Percentiles rank a stretch among this genome's conserved stretches.
phyloP scores from a whole-genome alignment of 495 filamentous ascomycete species.

The Penicillium macrosclerotiorum region DNA sequence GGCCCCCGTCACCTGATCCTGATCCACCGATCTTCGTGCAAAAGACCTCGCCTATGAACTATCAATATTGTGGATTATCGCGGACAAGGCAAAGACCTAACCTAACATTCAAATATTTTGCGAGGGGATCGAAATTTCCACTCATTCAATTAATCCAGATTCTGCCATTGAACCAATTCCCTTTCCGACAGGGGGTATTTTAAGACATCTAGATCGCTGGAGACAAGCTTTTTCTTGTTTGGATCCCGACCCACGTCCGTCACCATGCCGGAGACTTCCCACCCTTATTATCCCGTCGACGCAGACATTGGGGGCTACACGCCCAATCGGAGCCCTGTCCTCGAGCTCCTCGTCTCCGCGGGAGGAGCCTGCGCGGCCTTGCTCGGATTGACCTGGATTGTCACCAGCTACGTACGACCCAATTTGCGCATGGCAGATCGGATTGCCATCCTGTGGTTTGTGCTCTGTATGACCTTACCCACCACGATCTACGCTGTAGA shows the following conservation, averaged over 20 bases:
- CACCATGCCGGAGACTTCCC: constrained; percentile 31
- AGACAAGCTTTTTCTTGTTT: constrained; percentile 7
- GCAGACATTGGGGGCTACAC: constrained; percentile 59
- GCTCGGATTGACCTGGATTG: constrained; percentile 47
- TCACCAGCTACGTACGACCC: constrained; percentile 48
- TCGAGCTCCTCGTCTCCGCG: constrained; percentile 54
- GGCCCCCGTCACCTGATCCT: too few species aligned
- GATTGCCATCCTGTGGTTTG: constrained; percentile 64
- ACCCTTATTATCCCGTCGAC: constrained; percentile 72
- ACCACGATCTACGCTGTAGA: not conserved
- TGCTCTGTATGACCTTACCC: constrained; percentile 53
- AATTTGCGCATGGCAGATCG: constrained; percentile 49
- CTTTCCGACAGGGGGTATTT: too few species aligned
- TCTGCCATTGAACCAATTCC: too few species aligned
- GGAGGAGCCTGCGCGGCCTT: constrained; percentile 48
- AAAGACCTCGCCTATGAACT: too few species aligned
- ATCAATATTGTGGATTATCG: too few species aligned
- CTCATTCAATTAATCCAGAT: too few species aligned
- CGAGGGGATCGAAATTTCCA: too few species aligned
- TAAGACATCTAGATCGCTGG: too few species aligned
- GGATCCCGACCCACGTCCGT: not conserved
- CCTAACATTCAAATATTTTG: too few species aligned
- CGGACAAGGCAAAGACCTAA: too few species aligned
- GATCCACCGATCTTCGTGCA: too few species aligned
- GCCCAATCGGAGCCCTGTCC: constrained; percentile 56